A percentile compares a stretch with the other conserved stretches of the same genome.
Evolutionary conservation across 169 alveolate genomes (phyloP).

Genomic region (Eimeria brunetti): DNA sequence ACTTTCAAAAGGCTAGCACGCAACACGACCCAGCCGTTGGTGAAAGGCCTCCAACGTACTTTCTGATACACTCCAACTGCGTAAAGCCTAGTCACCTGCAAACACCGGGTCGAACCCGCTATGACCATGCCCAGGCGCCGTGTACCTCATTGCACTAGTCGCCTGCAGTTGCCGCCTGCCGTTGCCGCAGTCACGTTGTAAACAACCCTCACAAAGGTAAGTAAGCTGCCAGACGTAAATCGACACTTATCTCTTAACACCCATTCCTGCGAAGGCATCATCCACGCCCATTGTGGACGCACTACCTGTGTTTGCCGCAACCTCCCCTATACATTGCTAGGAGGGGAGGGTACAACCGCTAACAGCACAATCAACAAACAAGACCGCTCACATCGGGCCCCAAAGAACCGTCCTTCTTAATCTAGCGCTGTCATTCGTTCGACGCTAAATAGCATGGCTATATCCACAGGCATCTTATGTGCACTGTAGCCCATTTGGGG

Average conservation of each 20-base stretch:
- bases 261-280: background rate
- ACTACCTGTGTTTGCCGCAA: background rate
- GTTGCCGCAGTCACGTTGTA: too few relatives aligned
- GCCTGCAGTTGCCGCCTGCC: too few relatives aligned
- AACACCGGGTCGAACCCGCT: background rate
- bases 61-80: background rate
- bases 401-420: background rate
- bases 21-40: background rate
- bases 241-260: background rate
- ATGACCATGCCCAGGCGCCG: background rate
- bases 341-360: too few relatives aligned
- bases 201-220: too few relatives aligned
- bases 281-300: background rate
- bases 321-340: background rate
- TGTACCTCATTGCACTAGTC: background rate
- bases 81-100: too few relatives aligned
- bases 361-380: background rate
- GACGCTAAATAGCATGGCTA: background rate
- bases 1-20: background rate
- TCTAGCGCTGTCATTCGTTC: background rate
- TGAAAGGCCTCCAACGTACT: background rate
- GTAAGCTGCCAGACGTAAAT: background rate
- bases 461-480: background rate
- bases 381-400: background rate
- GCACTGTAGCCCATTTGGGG: background rate